A percentile compares a stretch with the other conserved stretches of the same genome.
Evolutionary conservation across 2,329 filamentous ascomycete genomes (phyloP).

Genomic region (Escovopsis sp.): DNA sequence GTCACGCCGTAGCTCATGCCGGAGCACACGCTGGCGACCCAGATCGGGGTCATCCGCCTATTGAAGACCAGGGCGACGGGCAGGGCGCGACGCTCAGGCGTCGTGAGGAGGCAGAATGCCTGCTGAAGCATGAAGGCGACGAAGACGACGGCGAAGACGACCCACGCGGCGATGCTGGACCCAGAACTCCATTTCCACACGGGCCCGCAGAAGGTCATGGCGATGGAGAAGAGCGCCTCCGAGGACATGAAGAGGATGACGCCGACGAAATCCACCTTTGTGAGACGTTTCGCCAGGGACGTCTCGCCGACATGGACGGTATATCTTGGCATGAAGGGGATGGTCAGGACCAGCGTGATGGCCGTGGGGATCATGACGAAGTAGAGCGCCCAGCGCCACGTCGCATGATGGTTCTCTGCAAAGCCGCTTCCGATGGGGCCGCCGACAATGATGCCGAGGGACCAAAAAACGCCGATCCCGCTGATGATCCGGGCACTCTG

Average conservation of each 20-base stretch:
- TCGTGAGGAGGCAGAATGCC: constrained; percentile 28
- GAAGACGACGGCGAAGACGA: constrained; percentile 28
- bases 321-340: not conserved
- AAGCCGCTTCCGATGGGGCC: constrained; percentile 17
- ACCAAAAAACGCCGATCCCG: constrained; percentile 14
- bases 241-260: constrained; percentile 14
- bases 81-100: constrained; percentile 23
- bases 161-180: constrained; percentile 30
- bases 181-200: constrained; percentile 32
- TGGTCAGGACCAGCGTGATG: not conserved
- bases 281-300: constrained; percentile 8
- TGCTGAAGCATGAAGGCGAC: constrained; percentile 34
- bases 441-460: constrained; percentile 11
- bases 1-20: constrained; percentile 23
- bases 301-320: too few relatives aligned
- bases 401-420: constrained; percentile 18
- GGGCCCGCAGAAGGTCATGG: constrained; percentile 34
- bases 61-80: constrained; percentile 13
- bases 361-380: constrained; percentile 6
- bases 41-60: constrained; percentile 8
- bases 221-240: constrained; percentile 29
- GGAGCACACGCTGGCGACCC: constrained; percentile 22
- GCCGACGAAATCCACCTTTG: constrained; percentile 16
- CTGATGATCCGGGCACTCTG: constrained; percentile 9
- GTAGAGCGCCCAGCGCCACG: constrained; percentile 33